These are phyloP conservation scores for Volvox africanus DNA, from an alignment of 139 green algal genomes.

Conservation along the genomic window DNA sequence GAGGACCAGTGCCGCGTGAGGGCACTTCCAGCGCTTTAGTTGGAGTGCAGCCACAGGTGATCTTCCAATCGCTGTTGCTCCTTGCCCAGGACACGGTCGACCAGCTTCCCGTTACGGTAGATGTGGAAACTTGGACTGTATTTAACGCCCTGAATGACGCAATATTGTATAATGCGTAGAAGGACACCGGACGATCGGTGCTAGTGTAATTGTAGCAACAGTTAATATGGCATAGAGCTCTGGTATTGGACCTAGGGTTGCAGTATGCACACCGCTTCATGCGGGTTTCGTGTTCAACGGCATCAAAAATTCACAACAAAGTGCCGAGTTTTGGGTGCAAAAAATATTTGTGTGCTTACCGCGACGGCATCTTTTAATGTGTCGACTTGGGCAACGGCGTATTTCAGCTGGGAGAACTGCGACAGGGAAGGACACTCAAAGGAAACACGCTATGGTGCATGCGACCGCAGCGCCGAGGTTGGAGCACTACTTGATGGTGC, in stretches of 20 bases:
- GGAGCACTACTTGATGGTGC: too few species aligned
- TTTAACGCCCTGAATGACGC: slow-evolving; percentile 58
- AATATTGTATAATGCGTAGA: neutral
- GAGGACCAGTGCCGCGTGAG: too few species aligned
- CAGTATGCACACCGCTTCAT: too few species aligned
- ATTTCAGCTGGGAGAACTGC: slow-evolving; percentile 69
- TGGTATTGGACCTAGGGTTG: too few species aligned
- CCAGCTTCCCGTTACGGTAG: slow-evolving; percentile 62
- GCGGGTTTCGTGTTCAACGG: too few species aligned
- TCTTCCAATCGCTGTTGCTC: slow-evolving; percentile 62
- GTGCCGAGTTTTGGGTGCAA: neutral
- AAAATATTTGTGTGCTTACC: slow-evolving; percentile 2
- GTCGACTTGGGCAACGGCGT: slow-evolving; percentile 83
- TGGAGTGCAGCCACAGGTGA: slow-evolving; percentile 69
- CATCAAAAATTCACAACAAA: too few species aligned
- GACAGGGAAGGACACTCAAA: neutral
- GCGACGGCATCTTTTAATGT: slow-evolving; percentile 65
- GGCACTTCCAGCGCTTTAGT: slow-evolving; percentile 38
- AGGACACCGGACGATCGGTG: neutral
- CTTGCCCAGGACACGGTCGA: slow-evolving; percentile 66
- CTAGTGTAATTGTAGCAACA: neutral
- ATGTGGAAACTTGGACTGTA: slow-evolving; percentile 82
- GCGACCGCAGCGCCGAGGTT: too few species aligned
- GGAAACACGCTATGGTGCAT: too few species aligned
- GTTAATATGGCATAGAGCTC: too few species aligned